Conservation (phyloP, 2,329 filamentous ascomycete species). For the Diplodia intermedia region DNA sequence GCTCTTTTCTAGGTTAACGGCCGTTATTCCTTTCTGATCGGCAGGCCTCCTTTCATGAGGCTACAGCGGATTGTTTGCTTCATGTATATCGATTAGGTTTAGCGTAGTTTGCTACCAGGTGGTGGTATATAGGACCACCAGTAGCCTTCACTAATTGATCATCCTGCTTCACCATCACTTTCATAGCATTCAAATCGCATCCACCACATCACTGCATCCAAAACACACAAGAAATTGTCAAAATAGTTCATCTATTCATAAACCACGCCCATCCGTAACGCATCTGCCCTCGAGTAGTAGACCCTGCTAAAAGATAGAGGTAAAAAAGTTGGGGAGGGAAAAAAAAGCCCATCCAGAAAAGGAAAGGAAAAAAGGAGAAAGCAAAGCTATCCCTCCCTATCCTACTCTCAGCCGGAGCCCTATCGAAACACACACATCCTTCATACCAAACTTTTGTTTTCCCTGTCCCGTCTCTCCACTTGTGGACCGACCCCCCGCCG, state of each 20-base stretch:
- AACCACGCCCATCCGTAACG: neutral
- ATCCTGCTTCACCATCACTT: no score
- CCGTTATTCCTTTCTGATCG: no score
- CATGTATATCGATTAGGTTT: no score
- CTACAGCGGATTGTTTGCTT: no score
- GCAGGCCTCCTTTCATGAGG: no score
- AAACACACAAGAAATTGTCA: neutral
- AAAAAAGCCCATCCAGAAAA: neutral
- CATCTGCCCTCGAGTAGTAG: neutral
- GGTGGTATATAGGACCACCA: no score
- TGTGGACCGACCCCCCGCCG: neutral
- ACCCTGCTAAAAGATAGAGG: conserved; percentile 9
- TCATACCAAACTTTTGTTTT: neutral
- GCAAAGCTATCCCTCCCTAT: conserved; percentile 5
- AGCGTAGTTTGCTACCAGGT: no score
- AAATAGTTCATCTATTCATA: conserved; percentile 26
- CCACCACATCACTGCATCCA: no score
- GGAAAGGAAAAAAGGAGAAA: neutral
- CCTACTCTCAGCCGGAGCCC: conserved; percentile 4
- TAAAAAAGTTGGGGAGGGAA: neutral
- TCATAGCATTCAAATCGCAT: no score
- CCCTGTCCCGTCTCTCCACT: neutral
- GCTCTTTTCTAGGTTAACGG: no score
- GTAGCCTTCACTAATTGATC: no score
- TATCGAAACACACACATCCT: conserved; percentile 2